phyloP scores from a whole-genome alignment of 2,329 filamentous ascomycete species.

The Neopestalotiopsis sp. region DNA sequence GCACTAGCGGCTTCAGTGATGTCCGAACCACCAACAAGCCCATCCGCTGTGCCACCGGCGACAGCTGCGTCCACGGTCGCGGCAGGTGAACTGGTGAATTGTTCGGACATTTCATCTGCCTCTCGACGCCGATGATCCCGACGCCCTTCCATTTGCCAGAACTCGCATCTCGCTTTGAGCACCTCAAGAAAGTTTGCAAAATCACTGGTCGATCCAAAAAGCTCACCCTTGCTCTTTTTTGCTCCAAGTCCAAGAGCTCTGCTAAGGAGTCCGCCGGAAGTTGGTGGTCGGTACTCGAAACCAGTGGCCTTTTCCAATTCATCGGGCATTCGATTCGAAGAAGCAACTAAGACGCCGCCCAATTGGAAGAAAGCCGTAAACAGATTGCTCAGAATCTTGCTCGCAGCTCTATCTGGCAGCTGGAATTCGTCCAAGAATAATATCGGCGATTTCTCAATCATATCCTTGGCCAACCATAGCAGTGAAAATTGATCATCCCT shows the following conservation, averaged over 20 bases:
- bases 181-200: slow-evolving; percentile 80
- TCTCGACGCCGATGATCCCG: slow-evolving; percentile 73
- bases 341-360: slow-evolving; percentile 80
- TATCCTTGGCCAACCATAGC: slow-evolving; percentile 75
- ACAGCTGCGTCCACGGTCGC: not conserved
- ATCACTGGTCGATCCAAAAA: slow-evolving; percentile 69
- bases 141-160: slow-evolving; percentile 82
- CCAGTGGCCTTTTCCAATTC: slow-evolving; percentile 79
- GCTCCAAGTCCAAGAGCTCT: slow-evolving; percentile 51
- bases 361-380: slow-evolving; percentile 83
- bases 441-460: slow-evolving; percentile 76
- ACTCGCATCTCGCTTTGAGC: slow-evolving; percentile 77
- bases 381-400: slow-evolving; percentile 79
- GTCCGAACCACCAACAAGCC: slow-evolving; percentile 10
- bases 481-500: slow-evolving; percentile 62
- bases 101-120: slow-evolving; percentile 37
- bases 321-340: slow-evolving; percentile 84
- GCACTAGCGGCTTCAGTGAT: slow-evolving; percentile 13
- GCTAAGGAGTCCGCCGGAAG: slow-evolving; percentile 54
- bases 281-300: slow-evolving; percentile 65
- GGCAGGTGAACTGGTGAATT: slow-evolving; percentile 18
- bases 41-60: not conserved
- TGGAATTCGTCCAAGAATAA: slow-evolving; percentile 86
- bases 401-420: slow-evolving; percentile 77
- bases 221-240: slow-evolving; percentile 47